Percentiles rank a stretch among this genome's conserved stretches.
These are phyloP conservation scores for Chlorella sp. DNA, from an alignment of 139 green algal species.

Conservation along the genomic window DNA sequence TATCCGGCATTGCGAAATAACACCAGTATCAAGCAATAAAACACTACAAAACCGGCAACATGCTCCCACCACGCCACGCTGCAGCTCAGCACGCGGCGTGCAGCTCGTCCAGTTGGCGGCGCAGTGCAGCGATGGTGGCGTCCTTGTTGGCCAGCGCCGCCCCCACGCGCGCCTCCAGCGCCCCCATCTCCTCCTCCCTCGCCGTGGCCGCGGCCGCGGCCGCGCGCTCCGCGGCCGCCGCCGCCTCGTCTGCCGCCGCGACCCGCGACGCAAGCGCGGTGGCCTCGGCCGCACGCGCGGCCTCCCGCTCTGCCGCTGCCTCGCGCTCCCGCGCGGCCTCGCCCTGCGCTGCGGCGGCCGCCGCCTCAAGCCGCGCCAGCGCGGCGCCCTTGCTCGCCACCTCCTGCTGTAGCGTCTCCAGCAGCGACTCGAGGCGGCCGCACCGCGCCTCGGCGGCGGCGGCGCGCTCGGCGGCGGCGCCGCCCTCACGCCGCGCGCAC, in stretches of 20 bases:
- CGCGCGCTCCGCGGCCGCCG: neutral
- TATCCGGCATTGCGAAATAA: no score
- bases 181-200: constrained; percentile 22
- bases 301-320: neutral
- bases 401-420: constrained; percentile 28
- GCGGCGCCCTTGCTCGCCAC: constrained; percentile 6
- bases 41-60: no score
- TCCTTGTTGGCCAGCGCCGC: constrained; percentile 32
- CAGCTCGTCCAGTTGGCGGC: constrained; percentile 27
- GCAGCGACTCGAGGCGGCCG: constrained; percentile 3
- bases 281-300: neutral
- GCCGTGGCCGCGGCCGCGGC: neutral
- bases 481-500: constrained; percentile 3
- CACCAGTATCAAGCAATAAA: no score
- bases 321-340: neutral
- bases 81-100: no score
- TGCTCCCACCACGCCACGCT: no score
- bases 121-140: constrained; percentile 28
- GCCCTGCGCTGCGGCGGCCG: neutral
- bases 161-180: constrained; percentile 22
- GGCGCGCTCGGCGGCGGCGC: neutral
- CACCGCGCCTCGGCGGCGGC: neutral
- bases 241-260: neutral
- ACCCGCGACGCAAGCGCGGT: neutral
- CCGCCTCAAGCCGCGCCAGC: constrained; percentile 18